Base-by-base conservation (phyloP, 2,329 filamentous ascomycete species). In the Calonectria montana region DNA sequence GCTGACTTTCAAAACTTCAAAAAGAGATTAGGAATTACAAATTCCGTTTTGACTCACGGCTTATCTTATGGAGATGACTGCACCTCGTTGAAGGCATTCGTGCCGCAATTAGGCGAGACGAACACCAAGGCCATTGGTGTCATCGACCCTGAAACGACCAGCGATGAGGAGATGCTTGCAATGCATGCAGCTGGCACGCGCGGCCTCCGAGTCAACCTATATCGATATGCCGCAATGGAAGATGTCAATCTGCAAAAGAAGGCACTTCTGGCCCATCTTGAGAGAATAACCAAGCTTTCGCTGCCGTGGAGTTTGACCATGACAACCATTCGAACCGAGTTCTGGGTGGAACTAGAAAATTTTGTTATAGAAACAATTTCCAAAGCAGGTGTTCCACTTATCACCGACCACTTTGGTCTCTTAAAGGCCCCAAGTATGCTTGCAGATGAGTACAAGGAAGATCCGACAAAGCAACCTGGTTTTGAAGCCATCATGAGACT, bases 331-430 rank as follows among this genome's bases (percentile, higher is more conserved):
- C 61, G 65, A 1, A 74, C 73, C 0, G 74, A 74, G 4, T 71
- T 71, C 10, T 75, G 74, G 74, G 29, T 47, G 3, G 64, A 50
- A 2, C 25, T 75, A 0, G 72, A 69, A 10, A 31, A 55, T 1
- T 73, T 73, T 23, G 70, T 74, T 0, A 25, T 31, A 9, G 8
- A 66, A 2, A 65, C 43, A 9, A 50, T 74, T 16, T 62, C 37
- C 2, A 65, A 69, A 23, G 62, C 55, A 1, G 73, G 67, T 1
- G 31, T 70, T 0, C 55, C 74, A 1, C 13, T 84, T 2, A 77
- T 84, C 0, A 84, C 82, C 0, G 83, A 84, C 53, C 83, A 84
- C 63, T 83, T 84, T 64, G 82, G 78, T 0, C 73, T 84, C 16
- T 65, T 84, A 0, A 84, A 84, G 62, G 81, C 75, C 2, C 59